phyloP scores from a whole-genome alignment of 768 basidiomycete species.

The Podaxis sp. region DNA sequence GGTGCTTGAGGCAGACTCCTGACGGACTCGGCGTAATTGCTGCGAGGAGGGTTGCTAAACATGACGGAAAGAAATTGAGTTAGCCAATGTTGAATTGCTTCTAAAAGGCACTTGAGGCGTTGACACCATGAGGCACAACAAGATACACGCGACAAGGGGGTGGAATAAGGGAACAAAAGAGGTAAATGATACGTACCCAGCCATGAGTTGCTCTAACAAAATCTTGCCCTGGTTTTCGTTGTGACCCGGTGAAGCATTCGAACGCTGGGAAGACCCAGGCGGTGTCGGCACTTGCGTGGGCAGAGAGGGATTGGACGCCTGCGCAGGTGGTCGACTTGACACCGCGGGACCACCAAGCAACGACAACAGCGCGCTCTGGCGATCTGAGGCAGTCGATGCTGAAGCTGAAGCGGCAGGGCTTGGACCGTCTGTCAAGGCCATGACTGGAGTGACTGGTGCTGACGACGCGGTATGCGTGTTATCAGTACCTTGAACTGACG shows the following conservation, averaged over 20 bases:
- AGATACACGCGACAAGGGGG: conserved; percentile 24
- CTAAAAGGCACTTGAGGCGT: conserved; percentile 23
- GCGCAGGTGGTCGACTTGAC: conserved; percentile 16
- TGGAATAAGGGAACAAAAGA: conserved; percentile 17
- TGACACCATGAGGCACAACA: conserved; percentile 18
- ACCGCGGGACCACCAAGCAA: conserved; percentile 53
- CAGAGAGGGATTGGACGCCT: conserved; percentile 16
- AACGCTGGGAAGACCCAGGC: conserved; percentile 58
- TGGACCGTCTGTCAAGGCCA: conserved; percentile 46
- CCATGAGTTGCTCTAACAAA: conserved; percentile 78
- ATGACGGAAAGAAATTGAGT: conserved; percentile 8
- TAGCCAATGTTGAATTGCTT: conserved; percentile 29
- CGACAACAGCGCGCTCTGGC: conserved; percentile 75
- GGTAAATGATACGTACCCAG: conserved; percentile 54
- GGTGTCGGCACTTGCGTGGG: conserved; percentile 62
- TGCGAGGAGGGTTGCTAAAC: conserved; percentile 15
- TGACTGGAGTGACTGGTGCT: conserved; percentile 38
- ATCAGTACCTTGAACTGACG: conserved; percentile 17
- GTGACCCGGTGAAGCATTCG: conserved; percentile 55
- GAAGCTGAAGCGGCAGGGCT: conserved; percentile 42
- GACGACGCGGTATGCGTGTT: conserved; percentile 32
- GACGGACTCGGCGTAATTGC: conserved; percentile 49
- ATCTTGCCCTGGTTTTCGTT: conserved; percentile 66
- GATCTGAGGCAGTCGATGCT: conserved; percentile 51
- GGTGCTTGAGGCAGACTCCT: conserved; percentile 36